Conservation (phyloP, 129 eudicot species). For the Flaveria linearis region DNA sequence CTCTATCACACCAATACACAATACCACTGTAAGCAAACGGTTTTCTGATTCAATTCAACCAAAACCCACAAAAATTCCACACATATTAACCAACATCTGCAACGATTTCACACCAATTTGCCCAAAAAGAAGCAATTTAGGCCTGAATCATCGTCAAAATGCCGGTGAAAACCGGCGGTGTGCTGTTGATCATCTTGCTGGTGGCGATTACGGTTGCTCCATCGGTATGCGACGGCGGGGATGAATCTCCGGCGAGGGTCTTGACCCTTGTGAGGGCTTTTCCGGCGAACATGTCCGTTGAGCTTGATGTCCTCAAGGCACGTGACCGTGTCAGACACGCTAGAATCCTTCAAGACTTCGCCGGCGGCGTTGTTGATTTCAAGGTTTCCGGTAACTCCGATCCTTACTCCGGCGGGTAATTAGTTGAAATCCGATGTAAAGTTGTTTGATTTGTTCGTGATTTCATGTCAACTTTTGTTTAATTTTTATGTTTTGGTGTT, state of each 20-base stretch:
- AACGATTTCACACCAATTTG: neutral
- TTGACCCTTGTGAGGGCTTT: conserved; percentile 64
- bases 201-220: conserved; percentile 29
- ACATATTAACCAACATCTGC: neutral
- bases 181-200: conserved; percentile 25
- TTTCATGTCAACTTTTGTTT: conserved; percentile 17
- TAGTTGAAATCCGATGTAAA: conserved; percentile 3
- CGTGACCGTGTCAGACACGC: conserved; percentile 67
- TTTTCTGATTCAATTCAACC: conserved; percentile 18
- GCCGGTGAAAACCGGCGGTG: conserved; percentile 45
- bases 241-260: conserved; percentile 39
- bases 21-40: conserved; percentile 31
- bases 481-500: neutral
- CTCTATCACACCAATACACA: neutral
- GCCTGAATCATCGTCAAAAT: conserved; percentile 15
- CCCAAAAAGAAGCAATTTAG: neutral
- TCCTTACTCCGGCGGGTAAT: conserved; percentile 77
- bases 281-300: conserved; percentile 57
- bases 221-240: conserved; percentile 30
- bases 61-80: conserved; percentile 6
- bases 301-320: conserved; percentile 50
- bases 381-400: conserved; percentile 67
- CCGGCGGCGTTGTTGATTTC: conserved; percentile 73
- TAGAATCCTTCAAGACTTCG: conserved; percentile 56
- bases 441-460: neutral